Conservation (phyloP, 2,329 filamentous ascomycete genomes). For the Verticillium isaacii region DNA sequence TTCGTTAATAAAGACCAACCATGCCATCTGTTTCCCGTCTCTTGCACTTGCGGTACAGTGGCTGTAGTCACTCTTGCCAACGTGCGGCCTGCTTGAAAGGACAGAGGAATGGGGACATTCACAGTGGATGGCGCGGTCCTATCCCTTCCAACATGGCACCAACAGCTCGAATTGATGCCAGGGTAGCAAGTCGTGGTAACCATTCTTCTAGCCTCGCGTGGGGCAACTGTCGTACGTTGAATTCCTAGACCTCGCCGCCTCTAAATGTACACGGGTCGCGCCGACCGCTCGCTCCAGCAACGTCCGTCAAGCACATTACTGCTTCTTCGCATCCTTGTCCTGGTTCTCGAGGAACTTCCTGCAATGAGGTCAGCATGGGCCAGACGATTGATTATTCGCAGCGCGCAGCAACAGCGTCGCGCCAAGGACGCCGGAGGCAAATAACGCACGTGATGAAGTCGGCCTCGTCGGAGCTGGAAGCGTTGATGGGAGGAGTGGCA, state of each 20-base stretch:
- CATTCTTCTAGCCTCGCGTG: background rate
- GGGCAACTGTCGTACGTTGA: background rate
- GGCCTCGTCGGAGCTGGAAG: slow-evolving; percentile 56
- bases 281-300: slow-evolving; percentile 6
- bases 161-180: background rate
- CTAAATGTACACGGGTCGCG: slow-evolving; percentile 21
- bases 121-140: background rate
- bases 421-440: background rate
- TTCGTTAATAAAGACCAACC: too few species aligned
- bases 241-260: slow-evolving; percentile 5
- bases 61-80: too few species aligned
- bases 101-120: background rate
- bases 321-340: slow-evolving; percentile 37
- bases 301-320: slow-evolving; percentile 23
- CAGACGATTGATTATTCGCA: background rate
- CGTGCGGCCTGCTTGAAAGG: background rate
- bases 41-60: too few species aligned
- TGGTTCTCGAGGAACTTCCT: slow-evolving; percentile 44
- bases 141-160: background rate
- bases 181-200: background rate
- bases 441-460: slow-evolving; percentile 58
- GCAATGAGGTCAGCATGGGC: slow-evolving; percentile 6
- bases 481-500: slow-evolving; percentile 55
- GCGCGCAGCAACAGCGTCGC: slow-evolving; percentile 9
- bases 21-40: too few species aligned